Base-by-base conservation (phyloP, 73 alveolate species). In the Paramecium bursaria region DNA sequence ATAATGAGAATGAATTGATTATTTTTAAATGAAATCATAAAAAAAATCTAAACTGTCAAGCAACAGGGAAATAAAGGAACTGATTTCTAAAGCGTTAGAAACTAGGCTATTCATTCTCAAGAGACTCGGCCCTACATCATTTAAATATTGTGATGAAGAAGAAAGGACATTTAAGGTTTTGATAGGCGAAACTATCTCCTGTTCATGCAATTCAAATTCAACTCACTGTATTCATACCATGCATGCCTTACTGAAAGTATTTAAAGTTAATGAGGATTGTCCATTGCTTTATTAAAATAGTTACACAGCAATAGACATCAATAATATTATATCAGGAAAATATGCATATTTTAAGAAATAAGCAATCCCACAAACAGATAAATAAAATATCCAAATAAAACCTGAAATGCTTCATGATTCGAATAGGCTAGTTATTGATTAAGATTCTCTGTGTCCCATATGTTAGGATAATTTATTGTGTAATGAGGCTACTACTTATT, bases 1-100 rank as follows among this genome's bases (percentile, higher is more conserved):
- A 75, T 92, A 0, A 75, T 90, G 89, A 90, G 97, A 80, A 49
- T 88, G 82, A 67, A 25, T 25, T 67, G 82, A 67, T 48, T n/a
- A n/a, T n/a, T n/a, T n/a, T n/a, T n/a, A n/a, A n/a, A n/a, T n/a
- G n/a, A n/a, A n/a, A n/a, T n/a, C n/a, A n/a, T n/a, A n/a, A n/a
- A n/a, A n/a, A n/a, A n/a, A n/a, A n/a, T n/a, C n/a, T n/a, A n/a
- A n/a, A n/a, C n/a, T n/a, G n/a, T n/a, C n/a, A n/a, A n/a, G n/a
- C n/a, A n/a, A n/a, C n/a, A n/a, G n/a, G n/a, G n/a, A n/a, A 57
- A 67, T 67, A 3, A 31, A 31, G 44, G 82, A 67, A 15, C 2
- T 67, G 6, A 67, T 67, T 25, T 53, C 33, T 13, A 19, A 39
- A 42, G 82, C 82, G 6, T 25, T 39, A 42, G 17, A 31, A 42